Evolutionary conservation across 139 green algal species (phyloP).

Genomic region (Diplosphaera chodatii): DNA sequence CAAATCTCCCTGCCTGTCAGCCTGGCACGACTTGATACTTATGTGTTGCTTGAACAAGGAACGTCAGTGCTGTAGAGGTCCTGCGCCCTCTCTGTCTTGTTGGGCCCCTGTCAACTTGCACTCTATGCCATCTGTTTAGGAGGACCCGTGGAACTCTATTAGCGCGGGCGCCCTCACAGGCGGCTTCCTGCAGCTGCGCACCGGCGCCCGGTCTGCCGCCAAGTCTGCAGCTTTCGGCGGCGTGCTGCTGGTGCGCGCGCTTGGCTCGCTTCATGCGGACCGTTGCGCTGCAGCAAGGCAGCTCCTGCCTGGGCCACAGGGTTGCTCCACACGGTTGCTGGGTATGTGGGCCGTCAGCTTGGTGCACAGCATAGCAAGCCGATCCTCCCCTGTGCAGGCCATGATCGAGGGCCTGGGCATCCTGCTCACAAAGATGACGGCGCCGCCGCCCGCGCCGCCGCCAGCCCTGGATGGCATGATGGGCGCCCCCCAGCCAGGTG

Average conservation of each 20-base stretch:
- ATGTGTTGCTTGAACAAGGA: not conserved
- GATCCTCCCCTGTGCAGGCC: slow-evolving; percentile 57
- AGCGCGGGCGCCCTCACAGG: slow-evolving; percentile 82
- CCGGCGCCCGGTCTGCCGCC: slow-evolving; percentile 61
- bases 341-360: too few species aligned
- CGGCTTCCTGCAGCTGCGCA: slow-evolving; percentile 88
- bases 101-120: too few species aligned
- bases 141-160: slow-evolving; percentile 99
- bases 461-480: slow-evolving; percentile 41
- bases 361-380: too few species aligned
- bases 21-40: too few species aligned
- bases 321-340: not conserved
- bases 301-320: too few species aligned
- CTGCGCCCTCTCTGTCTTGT: too few species aligned
- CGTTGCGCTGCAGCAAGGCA: too few species aligned
- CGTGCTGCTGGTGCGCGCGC: slow-evolving; percentile 66
- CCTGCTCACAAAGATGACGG: slow-evolving; percentile 81
- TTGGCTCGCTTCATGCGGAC: not conserved
- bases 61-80: too few species aligned
- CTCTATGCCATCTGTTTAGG: too few species aligned
- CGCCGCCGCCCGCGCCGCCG: slow-evolving; percentile 60
- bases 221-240: slow-evolving; percentile 88
- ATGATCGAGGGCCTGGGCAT: slow-evolving; percentile 97
- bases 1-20: too few species aligned
- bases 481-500: slow-evolving; percentile 30